A percentile compares a stretch with the other conserved stretches of the same genome.
phyloP scores from a whole-genome alignment of 2,329 filamentous ascomycete species.

The Alternaria tenuissima region DNA sequence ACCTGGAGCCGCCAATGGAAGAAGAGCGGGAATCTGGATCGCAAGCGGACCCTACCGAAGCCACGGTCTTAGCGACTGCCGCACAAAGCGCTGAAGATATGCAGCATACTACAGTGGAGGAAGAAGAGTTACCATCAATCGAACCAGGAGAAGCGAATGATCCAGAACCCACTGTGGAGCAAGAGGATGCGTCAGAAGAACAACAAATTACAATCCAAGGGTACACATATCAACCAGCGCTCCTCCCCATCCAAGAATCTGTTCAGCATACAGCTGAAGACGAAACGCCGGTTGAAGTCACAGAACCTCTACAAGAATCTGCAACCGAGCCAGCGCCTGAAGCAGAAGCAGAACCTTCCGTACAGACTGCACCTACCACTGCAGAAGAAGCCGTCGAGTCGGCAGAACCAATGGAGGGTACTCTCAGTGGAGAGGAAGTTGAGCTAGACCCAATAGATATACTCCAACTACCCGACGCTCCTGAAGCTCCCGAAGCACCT shows the following conservation, averaged over 20 bases:
- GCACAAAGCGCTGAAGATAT: constrained; percentile 5
- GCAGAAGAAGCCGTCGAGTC: background rate
- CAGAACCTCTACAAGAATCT: background rate
- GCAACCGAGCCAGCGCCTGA: background rate
- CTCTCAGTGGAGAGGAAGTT: constrained; percentile 1
- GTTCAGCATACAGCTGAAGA: background rate
- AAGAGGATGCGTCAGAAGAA: constrained; percentile 5
- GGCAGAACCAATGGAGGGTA: constrained; percentile 5
- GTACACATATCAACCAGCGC: constrained; percentile 3
- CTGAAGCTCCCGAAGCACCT: background rate
- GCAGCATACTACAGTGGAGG: background rate
- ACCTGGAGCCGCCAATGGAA: constrained; percentile 14
- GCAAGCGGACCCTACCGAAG: constrained; percentile 7
- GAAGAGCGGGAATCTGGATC: constrained; percentile 7
- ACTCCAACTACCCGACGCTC: background rate
- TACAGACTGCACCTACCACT: background rate
- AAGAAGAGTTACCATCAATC: constrained; percentile 8
- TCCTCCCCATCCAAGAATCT: constrained; percentile 1
- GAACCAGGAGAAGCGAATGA: constrained; percentile 16
- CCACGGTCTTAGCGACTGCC: constrained; percentile 7
- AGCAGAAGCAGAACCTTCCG: constrained; percentile 3
- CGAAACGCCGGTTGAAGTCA: background rate
- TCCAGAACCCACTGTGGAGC: constrained; percentile 5
- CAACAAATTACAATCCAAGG: constrained; percentile 6
- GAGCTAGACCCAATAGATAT: constrained; percentile 2